These are phyloP conservation scores for Olyra latifolia DNA, from an alignment of 176 grass and related monocot species.

Conservation along the genomic window DNA sequence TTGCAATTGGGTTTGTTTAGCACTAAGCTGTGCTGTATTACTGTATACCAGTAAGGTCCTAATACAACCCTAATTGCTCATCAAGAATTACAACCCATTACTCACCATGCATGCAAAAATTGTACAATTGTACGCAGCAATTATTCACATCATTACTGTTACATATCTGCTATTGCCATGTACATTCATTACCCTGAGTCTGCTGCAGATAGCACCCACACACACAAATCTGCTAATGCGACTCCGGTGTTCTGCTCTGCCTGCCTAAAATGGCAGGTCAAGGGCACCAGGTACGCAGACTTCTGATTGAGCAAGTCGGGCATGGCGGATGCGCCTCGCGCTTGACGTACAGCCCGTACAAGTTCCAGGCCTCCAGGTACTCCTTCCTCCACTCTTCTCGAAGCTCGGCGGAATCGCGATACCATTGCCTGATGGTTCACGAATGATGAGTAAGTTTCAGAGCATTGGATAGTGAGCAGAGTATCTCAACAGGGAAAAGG, in stretches of 20 bases:
- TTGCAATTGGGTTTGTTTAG: neutral
- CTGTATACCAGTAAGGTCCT: neutral
- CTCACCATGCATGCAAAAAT: neutral
- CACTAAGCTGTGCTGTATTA: neutral
- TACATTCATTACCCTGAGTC: neutral
- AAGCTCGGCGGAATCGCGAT: slow-evolving; percentile 59
- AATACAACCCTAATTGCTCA: neutral
- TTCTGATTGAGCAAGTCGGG: slow-evolving; percentile 74
- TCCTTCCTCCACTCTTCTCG: slow-evolving; percentile 80
- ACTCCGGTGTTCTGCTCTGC: neutral
- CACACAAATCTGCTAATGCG: neutral
- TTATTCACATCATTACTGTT: too few relatives aligned
- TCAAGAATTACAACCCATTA: neutral
- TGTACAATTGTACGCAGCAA: slow-evolving; percentile 20
- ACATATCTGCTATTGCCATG: too few relatives aligned
- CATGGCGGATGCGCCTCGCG: slow-evolving; percentile 40
- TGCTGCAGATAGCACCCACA: neutral
- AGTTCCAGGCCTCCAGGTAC: slow-evolving; percentile 71
- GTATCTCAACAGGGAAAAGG: neutral
- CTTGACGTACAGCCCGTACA: slow-evolving; percentile 48
- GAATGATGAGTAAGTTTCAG: neutral
- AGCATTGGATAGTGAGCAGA: neutral
- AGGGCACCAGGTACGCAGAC: slow-evolving; percentile 60
- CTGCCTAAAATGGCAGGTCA: slow-evolving; percentile 37
- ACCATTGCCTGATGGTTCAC: slow-evolving; percentile 72